Percentiles rank a stretch among this genome's conserved stretches.
These are phyloP conservation scores for Fistulinella cinereoalba DNA, from an alignment of 1,284 basidiomycete genomes.

Conservation along the genomic window DNA sequence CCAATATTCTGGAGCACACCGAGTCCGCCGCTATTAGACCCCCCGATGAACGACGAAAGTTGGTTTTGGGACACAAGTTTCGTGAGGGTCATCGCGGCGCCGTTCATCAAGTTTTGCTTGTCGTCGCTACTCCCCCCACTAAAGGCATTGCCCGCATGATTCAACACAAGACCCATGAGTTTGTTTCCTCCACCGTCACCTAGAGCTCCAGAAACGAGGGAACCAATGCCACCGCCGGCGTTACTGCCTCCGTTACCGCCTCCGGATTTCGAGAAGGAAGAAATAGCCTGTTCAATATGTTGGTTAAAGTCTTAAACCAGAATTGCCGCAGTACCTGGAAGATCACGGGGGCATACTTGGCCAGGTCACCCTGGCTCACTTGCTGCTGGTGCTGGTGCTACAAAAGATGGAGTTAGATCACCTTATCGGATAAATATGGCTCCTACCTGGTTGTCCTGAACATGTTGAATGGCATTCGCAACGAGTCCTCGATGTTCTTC, in stretches of 20 bases:
- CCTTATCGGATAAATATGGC: background rate
- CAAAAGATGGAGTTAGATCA: slow-evolving; percentile 1
- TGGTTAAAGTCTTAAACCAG: slow-evolving; percentile 3
- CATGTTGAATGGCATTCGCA: slow-evolving; percentile 23
- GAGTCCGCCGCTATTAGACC: slow-evolving; percentile 64
- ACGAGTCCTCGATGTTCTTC: slow-evolving; percentile 14
- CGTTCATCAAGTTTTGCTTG: slow-evolving; percentile 81
- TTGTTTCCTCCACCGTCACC: slow-evolving; percentile 48
- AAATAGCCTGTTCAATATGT: slow-evolving; percentile 21
- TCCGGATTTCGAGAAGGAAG: slow-evolving; percentile 19
- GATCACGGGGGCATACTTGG: slow-evolving; percentile 25
- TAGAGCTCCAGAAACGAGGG: slow-evolving; percentile 36
- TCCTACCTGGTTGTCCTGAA: too few species aligned
- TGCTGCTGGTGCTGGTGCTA: slow-evolving; percentile 8
- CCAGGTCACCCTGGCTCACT: slow-evolving; percentile 11
- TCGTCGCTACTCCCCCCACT: slow-evolving; percentile 63
- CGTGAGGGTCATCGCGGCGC: slow-evolving; percentile 81
- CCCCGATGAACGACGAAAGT: slow-evolving; percentile 51
- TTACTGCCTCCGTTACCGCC: too few species aligned
- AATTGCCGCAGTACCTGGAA: slow-evolving; percentile 9
- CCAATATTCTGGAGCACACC: slow-evolving; percentile 53
- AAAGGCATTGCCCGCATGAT: slow-evolving; percentile 72
- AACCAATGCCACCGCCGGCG: too few species aligned
- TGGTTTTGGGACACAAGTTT: slow-evolving; percentile 74
- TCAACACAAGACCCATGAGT: slow-evolving; percentile 81